These are phyloP conservation scores for Extremus antarcticus DNA, from an alignment of 495 filamentous ascomycete genomes.

Conservation along the genomic window DNA sequence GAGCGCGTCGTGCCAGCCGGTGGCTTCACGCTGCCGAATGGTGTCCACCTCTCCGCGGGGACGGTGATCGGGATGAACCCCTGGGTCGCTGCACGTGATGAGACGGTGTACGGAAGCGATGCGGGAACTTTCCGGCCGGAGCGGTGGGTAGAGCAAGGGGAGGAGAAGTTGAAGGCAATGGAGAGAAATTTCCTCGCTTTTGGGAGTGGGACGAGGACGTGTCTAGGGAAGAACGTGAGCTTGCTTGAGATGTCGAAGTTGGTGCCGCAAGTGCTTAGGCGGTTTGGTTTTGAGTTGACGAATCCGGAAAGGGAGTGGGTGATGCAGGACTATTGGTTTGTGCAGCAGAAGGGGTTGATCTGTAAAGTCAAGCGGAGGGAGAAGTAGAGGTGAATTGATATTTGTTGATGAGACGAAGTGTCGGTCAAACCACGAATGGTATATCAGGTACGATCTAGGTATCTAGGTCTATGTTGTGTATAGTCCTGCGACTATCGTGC, in stretches of 20 bases:
- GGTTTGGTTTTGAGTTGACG: constrained; percentile 33
- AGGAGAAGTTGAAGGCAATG: constrained; percentile 15
- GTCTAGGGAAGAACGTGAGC: constrained; percentile 22
- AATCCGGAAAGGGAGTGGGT: constrained; percentile 28
- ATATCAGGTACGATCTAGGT: too few relatives aligned
- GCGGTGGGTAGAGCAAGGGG: constrained; percentile 24
- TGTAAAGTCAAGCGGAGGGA: constrained; percentile 12
- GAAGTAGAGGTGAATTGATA: neutral
- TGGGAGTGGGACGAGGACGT: constrained; percentile 15
- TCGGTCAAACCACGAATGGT: too few relatives aligned
- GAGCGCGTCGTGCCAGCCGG: constrained; percentile 39
- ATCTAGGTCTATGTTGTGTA: too few relatives aligned
- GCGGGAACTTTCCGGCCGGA: constrained; percentile 25
- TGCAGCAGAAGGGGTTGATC: constrained; percentile 31
- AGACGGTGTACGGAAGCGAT: constrained; percentile 25
- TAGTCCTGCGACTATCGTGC: too few relatives aligned
- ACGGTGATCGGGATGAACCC: constrained; percentile 39
- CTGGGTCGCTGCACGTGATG: constrained; percentile 23
- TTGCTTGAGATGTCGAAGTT: constrained; percentile 21
- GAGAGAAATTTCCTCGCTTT: constrained; percentile 17
- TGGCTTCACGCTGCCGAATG: constrained; percentile 41
- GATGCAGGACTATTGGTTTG: constrained; percentile 40
- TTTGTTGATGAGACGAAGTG: too few relatives aligned
- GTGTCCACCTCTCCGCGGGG: constrained; percentile 41
- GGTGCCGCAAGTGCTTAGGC: constrained; percentile 33